Evolutionary conservation across 1,139 yeast genomes (phyloP), one percentile per base, ranked within the genome.

Genomic region (Suhomyces kunorum): DNA sequence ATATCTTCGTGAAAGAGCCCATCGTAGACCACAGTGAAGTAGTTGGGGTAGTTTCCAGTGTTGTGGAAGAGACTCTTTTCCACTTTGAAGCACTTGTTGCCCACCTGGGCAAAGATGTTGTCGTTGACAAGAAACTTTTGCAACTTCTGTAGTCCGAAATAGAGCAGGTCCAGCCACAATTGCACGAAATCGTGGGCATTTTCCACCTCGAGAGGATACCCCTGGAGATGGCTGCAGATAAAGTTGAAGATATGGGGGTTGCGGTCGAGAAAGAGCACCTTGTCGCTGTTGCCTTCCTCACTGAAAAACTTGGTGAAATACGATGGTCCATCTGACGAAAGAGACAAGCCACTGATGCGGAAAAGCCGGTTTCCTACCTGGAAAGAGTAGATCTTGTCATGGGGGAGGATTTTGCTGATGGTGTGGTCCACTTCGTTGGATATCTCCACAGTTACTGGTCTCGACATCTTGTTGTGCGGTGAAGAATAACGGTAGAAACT

Each of bases 301-400:
- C 43, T 36, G 48, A 80, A 80, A 58, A 59, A 80, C 15, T 63
- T 56, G 12, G 85, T 78, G 57, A 80, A 80, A 53, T 78, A 79
- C 2, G 84, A 79, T 3, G 86, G 85, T 2, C 78, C 82, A 62
- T 88, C 97, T 1, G 87, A 86, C 17, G 90, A 84, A 30, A 89
- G 61, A 5, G 96, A 87, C 1, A 92, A 89, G 1, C 96, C 97
- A 55, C 92, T 83, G 23, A 80, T 48, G 26, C 71, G 66, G 57
- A 79, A 84, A 26, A 76, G 49, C 47, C 73, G 72, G 39, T 73
- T 76, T 0, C 96, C 96, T 4, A 88, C 83, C 58, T 85, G 89
- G 19, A 89, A 76, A 11, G 81, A 73, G 59, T 76, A 88, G 54
- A 87, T 80, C 49, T 73, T 78, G 35, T 81, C 84, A 44, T 70